Evolutionary conservation across 495 filamentous ascomycete genomes (phyloP), one percentile per base, ranked within the genome.

Genomic region (Penicillium pulvis): DNA sequence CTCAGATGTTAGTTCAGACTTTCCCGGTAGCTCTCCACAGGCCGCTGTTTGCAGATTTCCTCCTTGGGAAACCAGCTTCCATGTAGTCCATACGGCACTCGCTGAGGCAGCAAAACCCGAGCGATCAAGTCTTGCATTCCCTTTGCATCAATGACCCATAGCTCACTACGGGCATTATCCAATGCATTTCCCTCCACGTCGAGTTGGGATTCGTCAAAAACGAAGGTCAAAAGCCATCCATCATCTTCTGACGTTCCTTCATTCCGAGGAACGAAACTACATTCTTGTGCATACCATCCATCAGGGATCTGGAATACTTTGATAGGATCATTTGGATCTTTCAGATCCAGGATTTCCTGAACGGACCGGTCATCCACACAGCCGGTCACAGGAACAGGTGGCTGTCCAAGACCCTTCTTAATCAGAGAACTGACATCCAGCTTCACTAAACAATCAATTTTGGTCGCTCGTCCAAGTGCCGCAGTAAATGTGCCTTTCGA

Each of bases 51-150:
- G 14, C 53, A 28, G 26, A 88, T 79, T 59, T 86, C 70, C 54
- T 80, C 75, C 67, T 86, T 81, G 0, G 71, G 63, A 57, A 88
- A 88, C 85, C 85, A 89, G 47, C 76, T 77, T 9, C 85, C 85
- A 72, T 89, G 86, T 54, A 89, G 67, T 1, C 86, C 85, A 62
- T 88, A 88, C 19, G 85, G 86, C 6, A 89, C 86, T 28, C 85
- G 65, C 66, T 87, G 85, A 17, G 86, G 85, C 47, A 89, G 67
- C 31, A 65, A 59, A 35, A 89, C 74, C 53, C 65, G 78, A 10
- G 78, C 81, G 26, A 86, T 70, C 1, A 88, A 75, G 7, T 81
- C 74, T 45, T 57, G 73, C 83, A 41, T 41, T 41, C 36, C 36
- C 11, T 3, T 11, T 4, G 36, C 36, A 11, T 41, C 36, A 41